Conservation (phyloP, 176 grass and related monocot species). For the Guadua angustifolia region DNA sequence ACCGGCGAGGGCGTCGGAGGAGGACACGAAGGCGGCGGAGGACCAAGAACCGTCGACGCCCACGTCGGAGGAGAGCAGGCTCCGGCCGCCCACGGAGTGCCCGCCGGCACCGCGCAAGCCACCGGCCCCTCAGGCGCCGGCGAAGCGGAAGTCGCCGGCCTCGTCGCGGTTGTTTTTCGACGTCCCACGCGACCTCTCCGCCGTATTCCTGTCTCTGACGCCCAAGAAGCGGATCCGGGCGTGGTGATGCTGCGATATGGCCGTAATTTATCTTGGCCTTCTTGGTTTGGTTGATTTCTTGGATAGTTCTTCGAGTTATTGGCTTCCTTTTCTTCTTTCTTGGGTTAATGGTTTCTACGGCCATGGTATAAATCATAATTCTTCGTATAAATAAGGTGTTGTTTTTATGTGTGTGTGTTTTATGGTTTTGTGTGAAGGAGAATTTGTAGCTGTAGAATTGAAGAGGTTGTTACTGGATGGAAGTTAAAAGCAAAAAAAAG, state of each 20-base stretch:
- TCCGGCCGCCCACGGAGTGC: slow-evolving; percentile 47
- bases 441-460: slow-evolving; percentile 48
- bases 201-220: slow-evolving; percentile 60
- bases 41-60: slow-evolving; percentile 56
- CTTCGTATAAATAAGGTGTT: slow-evolving; percentile 51
- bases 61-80: slow-evolving; percentile 59
- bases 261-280: slow-evolving; percentile 35
- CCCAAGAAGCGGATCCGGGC: slow-evolving; percentile 81
- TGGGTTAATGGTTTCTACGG: slow-evolving; percentile 22
- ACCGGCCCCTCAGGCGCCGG: slow-evolving; percentile 31
- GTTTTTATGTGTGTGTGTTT: slow-evolving; percentile 14
- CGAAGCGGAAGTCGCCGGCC: slow-evolving; percentile 47
- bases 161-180: slow-evolving; percentile 37
- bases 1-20: not conserved
- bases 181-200: slow-evolving; percentile 63
- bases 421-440: slow-evolving; percentile 38
- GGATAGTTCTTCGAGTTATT: slow-evolving; percentile 53
- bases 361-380: slow-evolving; percentile 60
- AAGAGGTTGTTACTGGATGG: slow-evolving; percentile 35
- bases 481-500: slow-evolving; percentile 21
- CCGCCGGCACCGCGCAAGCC: slow-evolving; percentile 67
- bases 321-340: not conserved
- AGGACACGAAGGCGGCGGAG: not conserved
- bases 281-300: slow-evolving; percentile 40
- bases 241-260: slow-evolving; percentile 38